Conservation (phyloP, 768 basidiomycete species). For the Termitomyces sp. region DNA sequence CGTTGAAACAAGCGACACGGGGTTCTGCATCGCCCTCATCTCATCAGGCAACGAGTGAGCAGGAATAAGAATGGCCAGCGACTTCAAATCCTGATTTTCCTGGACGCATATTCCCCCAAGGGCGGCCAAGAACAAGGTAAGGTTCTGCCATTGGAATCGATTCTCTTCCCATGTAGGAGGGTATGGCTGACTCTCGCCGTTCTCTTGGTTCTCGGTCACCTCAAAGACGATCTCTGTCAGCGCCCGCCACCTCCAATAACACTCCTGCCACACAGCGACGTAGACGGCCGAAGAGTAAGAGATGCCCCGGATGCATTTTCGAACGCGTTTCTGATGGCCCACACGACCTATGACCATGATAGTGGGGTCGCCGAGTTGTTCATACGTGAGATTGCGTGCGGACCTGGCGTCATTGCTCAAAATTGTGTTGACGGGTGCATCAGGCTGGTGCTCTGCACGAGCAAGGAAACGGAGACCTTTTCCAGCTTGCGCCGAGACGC, state of each 20-base stretch:
- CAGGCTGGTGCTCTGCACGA: conserved; percentile 60
- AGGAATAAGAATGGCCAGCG: conserved; percentile 53
- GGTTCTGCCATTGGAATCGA: conserved; percentile 81
- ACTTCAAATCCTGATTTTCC: conserved; percentile 47
- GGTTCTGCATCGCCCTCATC: conserved; percentile 61
- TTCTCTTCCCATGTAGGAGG: conserved; percentile 46
- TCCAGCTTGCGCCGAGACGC: conserved; percentile 65
- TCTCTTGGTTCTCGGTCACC: conserved; percentile 27
- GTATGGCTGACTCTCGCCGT: conserved; percentile 20
- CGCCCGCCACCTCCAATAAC: conserved; percentile 70
- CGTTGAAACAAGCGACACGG: conserved; percentile 51
- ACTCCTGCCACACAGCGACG: conserved; percentile 80
- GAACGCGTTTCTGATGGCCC: conserved; percentile 75
- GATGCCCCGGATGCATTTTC: conserved; percentile 65
- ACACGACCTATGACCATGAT: conserved; percentile 70
- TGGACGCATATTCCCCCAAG: conserved; percentile 64
- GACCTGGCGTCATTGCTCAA: conserved; percentile 60
- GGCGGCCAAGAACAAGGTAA: conserved; percentile 73
- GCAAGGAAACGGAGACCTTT: conserved; percentile 67
- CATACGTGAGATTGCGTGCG: conserved; percentile 71
- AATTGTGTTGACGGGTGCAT: conserved; percentile 46
- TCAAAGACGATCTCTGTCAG: conserved; percentile 59
- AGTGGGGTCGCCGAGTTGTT: conserved; percentile 75
- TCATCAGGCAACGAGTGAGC: conserved; percentile 62
- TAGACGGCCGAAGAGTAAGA: conserved; percentile 64